Evolutionary conservation across 805 yeast species (phyloP), one percentile per base, ranked within the genome.

Genomic region (Wickerhamiella kazuoi): DNA sequence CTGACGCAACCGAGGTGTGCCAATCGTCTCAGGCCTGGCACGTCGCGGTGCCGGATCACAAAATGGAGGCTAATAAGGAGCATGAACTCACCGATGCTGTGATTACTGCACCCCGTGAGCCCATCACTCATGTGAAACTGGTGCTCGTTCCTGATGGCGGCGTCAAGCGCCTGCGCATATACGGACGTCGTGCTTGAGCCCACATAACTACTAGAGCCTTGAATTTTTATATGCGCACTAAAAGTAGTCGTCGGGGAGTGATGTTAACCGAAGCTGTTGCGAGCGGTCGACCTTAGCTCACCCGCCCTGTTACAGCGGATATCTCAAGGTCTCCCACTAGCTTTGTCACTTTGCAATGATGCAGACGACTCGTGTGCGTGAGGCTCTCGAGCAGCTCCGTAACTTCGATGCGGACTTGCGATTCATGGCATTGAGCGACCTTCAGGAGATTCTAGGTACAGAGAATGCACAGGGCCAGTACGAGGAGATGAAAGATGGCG

Each of bases 121-220:
- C 58, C 1, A 71, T 57, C 50, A 70, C 84, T 8, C 94, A 84
- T 55, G 80, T 84, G 23, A 73, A 75, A 51, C 57, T 87, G 48
- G 73, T 80, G 8, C 78, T 87, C 57, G 79, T 84, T 47, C 98
- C 98, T 18, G 98, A 87, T 55, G 98, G 98, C 37, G 98, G 98
- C 44, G 82, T 84, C 41, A 87, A 87, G 66, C 72, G 98, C 56
- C 61, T 87, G 30, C 71, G 94, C 47, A 90, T 86, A 21, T 71
- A 72, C 51, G 97, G 96, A 32, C 64, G 45, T 24, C 44, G 54
- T 13, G 53, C 52, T 4, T 46, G 18, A 23, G 15, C 18, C 16
- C 20, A 29, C 13, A 6, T 36, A 17, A 34, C 15, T 21, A 6
- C 9, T 9, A 19, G 9, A 32, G 7, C n/a, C 20, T 7, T 19